Conservation (phyloP, 176 grass and related monocot species). For the Secale cereale region DNA sequence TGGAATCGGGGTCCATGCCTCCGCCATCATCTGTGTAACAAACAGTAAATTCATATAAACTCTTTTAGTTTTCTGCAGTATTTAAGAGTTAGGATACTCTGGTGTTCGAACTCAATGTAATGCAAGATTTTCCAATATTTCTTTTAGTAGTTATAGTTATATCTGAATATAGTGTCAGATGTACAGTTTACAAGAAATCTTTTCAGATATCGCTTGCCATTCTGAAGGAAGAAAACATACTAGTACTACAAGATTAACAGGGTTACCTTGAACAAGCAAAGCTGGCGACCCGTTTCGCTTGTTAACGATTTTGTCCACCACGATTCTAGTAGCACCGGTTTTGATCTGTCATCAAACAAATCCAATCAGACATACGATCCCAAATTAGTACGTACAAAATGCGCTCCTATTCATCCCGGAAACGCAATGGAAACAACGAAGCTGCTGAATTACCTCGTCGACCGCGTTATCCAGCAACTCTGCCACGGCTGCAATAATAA, state of each 20-base stretch:
- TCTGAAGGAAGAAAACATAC: background rate
- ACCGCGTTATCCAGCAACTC: constrained; percentile 63
- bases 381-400: background rate
- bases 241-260: no score
- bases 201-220: background rate
- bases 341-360: constrained; percentile 44
- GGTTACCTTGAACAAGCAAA: constrained; percentile 68
- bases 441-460: constrained; percentile 44
- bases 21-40: constrained; percentile 68
- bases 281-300: constrained; percentile 43
- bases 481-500: constrained; percentile 44
- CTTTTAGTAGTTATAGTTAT: background rate
- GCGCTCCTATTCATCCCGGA: background rate
- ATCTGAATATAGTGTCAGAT: background rate
- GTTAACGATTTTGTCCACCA: constrained; percentile 54
- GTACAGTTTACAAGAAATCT: background rate
- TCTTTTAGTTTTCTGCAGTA: background rate
- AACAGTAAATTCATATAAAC: background rate
- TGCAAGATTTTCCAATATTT: no score
- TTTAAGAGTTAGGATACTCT: background rate
- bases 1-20: constrained; percentile 80
- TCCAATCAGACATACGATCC: background rate
- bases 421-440: background rate
- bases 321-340: constrained; percentile 63
- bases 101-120: background rate